Conservation (phyloP, 2,329 filamentous ascomycete genomes). For the Clonostachys sp. region DNA sequence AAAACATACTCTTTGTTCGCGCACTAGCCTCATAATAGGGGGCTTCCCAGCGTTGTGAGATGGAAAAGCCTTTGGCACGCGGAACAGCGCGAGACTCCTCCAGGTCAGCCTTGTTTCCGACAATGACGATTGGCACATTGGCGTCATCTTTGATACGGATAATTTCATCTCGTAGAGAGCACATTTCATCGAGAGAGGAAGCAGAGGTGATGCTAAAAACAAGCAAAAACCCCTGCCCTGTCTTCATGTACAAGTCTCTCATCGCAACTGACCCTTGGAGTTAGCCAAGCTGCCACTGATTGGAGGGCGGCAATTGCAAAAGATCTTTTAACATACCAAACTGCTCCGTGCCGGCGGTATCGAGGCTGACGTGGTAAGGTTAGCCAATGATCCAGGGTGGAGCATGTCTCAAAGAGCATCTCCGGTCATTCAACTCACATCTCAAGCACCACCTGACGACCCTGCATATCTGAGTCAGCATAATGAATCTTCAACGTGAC, state of each 20-base stretch:
- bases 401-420: not conserved
- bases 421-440: slow-evolving; percentile 55
- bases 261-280: slow-evolving; percentile 42
- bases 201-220: slow-evolving; percentile 88
- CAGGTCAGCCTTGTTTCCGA: slow-evolving; percentile 87
- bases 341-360: slow-evolving; percentile 88
- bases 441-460: slow-evolving; percentile 82
- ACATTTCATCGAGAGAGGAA: slow-evolving; percentile 78
- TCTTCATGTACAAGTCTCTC: slow-evolving; percentile 89
- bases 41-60: slow-evolving; percentile 83
- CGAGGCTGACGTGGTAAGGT: slow-evolving; percentile 51
- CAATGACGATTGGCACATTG: slow-evolving; percentile 80
- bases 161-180: slow-evolving; percentile 81
- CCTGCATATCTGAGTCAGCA: slow-evolving; percentile 45
- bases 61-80: slow-evolving; percentile 72
- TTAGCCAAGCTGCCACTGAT: not conserved
- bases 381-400: not conserved
- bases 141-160: slow-evolving; percentile 88
- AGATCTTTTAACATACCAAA: slow-evolving; percentile 60
- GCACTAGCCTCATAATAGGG: slow-evolving; percentile 92
- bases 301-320: not conserved
- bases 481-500: not conserved
- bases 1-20: slow-evolving; percentile 59
- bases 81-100: slow-evolving; percentile 80
- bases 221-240: slow-evolving; percentile 84